Conservation (phyloP, 257 asterid species). For the Parsonsia alboflavescens region DNA sequence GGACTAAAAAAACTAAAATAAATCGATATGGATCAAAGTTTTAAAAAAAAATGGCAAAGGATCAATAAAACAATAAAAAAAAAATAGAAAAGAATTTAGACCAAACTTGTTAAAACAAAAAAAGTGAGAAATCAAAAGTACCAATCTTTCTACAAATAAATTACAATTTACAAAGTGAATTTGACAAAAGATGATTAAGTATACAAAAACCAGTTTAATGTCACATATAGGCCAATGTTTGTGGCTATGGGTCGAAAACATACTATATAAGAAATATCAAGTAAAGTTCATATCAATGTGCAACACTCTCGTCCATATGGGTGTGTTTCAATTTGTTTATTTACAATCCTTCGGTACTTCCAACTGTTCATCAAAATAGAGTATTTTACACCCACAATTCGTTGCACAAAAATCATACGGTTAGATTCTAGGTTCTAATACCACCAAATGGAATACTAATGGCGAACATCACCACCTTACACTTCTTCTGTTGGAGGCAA, state of each 20-base stretch:
- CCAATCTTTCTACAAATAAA: no score
- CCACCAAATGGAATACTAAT: not conserved
- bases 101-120: no score
- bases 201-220: not conserved
- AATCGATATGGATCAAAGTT: no score
- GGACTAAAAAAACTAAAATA: no score
- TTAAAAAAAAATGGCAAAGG: no score
- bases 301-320: not conserved
- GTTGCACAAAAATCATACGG: not conserved
- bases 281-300: not conserved
- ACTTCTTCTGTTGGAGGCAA: not conserved
- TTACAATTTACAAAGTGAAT: not conserved
- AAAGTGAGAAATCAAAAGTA: no score
- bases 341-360: constrained; percentile 12
- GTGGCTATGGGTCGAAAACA: not conserved
- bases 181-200: not conserved
- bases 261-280: not conserved
- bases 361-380: not conserved
- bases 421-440: constrained; percentile 3
- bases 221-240: not conserved
- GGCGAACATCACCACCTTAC: not conserved
- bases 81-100: no score
- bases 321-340: not conserved
- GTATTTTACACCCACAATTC: not conserved
- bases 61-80: no score